Conservation (phyloP, 2,329 filamentous ascomycete species). For the Nigrospora sphaerica region DNA sequence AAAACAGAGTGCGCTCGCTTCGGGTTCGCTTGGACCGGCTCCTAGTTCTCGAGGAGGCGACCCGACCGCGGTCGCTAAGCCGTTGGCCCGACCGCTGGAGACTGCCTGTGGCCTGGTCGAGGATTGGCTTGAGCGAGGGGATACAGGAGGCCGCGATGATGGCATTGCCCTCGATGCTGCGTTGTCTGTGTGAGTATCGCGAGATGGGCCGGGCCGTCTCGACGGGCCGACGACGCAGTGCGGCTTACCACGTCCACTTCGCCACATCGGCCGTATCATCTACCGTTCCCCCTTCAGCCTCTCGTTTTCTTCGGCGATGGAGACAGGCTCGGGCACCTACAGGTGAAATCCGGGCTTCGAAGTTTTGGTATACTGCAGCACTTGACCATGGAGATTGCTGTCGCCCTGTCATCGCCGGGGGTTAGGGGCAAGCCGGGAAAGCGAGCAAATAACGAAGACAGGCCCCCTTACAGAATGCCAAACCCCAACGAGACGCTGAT, state of each 20-base stretch:
- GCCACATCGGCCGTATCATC: neutral
- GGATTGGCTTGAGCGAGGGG: neutral
- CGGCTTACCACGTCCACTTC: neutral
- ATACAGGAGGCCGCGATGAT: neutral
- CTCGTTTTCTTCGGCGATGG: neutral
- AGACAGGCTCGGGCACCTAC: neutral
- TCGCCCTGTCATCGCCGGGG: too few species aligned
- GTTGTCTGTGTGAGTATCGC: too few species aligned
- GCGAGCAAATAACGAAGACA: neutral
- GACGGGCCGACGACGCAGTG: accelerated
- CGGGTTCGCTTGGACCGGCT: too few species aligned
- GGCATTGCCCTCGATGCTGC: neutral
- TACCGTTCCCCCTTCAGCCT: neutral
- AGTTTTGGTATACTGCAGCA: too few species aligned
- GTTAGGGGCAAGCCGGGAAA: too few species aligned
- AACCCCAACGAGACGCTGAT: neutral
- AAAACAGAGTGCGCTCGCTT: too few species aligned
- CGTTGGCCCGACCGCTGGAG: too few species aligned
- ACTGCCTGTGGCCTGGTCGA: neutral
- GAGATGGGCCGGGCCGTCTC: too few species aligned
- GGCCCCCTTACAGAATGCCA: neutral
- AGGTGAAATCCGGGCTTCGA: neutral
- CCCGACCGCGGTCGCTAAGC: too few species aligned
- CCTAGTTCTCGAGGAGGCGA: too few species aligned
- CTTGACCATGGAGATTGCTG: too few species aligned